Evolutionary conservation across 2,329 filamentous ascomycete species (phyloP).

Genomic region (Stagonosporopsis vannaccii): DNA sequence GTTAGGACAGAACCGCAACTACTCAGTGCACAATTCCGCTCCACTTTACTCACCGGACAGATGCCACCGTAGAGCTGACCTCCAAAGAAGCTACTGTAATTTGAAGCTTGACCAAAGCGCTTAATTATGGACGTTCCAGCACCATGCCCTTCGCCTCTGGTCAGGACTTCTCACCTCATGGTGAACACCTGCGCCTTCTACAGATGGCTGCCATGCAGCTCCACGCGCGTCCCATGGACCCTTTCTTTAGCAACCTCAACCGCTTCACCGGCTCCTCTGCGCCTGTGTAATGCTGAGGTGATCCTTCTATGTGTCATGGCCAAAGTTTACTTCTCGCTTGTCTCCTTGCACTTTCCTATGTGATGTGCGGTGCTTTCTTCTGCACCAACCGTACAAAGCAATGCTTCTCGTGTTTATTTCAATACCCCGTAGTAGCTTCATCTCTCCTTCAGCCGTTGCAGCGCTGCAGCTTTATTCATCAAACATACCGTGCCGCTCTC

Average conservation of each 20-base stretch:
- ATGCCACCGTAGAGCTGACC: not conserved
- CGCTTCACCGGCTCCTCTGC: constrained; percentile 22
- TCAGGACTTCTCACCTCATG: constrained; percentile 18
- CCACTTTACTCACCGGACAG: not conserved
- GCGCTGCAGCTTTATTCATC: constrained; percentile 49
- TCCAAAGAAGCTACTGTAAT: not conserved
- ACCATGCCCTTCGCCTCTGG: not conserved
- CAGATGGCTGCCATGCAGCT: constrained; percentile 2
- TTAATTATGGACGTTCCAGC: no score
- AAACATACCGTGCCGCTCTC: constrained; percentile 41
- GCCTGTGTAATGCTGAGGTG: constrained; percentile 26
- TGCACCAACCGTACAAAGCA: constrained; percentile 16
- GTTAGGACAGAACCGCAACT: not conserved
- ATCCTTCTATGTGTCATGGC: constrained; percentile 27
- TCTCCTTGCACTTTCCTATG: constrained; percentile 33
- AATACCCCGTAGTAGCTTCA: constrained; percentile 22
- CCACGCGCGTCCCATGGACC: constrained; percentile 17
- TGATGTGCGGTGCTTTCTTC: constrained; percentile 23
- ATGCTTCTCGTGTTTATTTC: constrained; percentile 21
- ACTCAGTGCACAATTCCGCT: not conserved
- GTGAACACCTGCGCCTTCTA: constrained; percentile 20
- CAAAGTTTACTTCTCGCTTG: constrained; percentile 10
- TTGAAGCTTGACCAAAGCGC: no score
- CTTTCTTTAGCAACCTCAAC: constrained; percentile 13
- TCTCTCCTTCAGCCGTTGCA: constrained; percentile 40